phyloP scores from a whole-genome alignment of 2,329 filamentous ascomycete genomes.

The Colletotrichum lentis region DNA sequence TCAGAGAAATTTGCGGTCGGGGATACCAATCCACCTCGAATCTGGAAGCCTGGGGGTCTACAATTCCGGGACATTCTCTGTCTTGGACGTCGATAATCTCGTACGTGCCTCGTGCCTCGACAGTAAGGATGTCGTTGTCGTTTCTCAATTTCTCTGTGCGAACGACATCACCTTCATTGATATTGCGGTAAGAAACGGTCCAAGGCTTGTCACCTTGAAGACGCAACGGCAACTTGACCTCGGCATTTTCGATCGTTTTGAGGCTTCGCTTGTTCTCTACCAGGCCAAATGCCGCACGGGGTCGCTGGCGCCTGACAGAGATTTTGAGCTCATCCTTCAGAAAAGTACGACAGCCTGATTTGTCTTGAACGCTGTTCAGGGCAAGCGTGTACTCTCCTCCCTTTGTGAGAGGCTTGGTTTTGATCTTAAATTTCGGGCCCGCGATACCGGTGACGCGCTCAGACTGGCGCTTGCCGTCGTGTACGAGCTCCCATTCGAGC shows the following conservation, averaged over 20 bases:
- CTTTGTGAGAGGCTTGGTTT: conserved; percentile 75
- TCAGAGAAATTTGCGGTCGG: conserved; percentile 75
- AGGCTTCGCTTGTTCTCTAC: conserved; percentile 81
- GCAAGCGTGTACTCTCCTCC: conserved; percentile 92
- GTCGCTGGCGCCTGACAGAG: conserved; percentile 85
- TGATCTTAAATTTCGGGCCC: conserved; percentile 71
- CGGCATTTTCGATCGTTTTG: conserved; percentile 78
- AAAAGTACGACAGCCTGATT: conserved; percentile 83
- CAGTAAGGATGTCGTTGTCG: conserved; percentile 73
- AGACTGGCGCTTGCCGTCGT: conserved; percentile 84
- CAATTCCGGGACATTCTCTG: conserved; percentile 79
- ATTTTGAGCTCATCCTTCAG: conserved; percentile 87
- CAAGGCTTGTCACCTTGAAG: conserved; percentile 88
- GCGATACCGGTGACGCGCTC: conserved; percentile 71
- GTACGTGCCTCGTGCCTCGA: conserved; percentile 76
- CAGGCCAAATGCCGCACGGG: conserved; percentile 84
- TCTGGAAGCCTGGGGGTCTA: conserved; percentile 75
- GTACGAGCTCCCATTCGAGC: conserved; percentile 90
- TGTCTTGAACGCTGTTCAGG: conserved; percentile 85
- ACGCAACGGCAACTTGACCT: conserved; percentile 79
- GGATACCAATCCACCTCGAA: conserved; percentile 89
- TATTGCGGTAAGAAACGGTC: conserved; percentile 78
- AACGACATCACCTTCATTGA: conserved; percentile 59
- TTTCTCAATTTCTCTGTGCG: conserved; percentile 59
- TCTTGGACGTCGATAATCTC: conserved; percentile 82